Base-by-base conservation (phyloP, 306 rosid genomes). In the Vigna unguiculata region DNA sequence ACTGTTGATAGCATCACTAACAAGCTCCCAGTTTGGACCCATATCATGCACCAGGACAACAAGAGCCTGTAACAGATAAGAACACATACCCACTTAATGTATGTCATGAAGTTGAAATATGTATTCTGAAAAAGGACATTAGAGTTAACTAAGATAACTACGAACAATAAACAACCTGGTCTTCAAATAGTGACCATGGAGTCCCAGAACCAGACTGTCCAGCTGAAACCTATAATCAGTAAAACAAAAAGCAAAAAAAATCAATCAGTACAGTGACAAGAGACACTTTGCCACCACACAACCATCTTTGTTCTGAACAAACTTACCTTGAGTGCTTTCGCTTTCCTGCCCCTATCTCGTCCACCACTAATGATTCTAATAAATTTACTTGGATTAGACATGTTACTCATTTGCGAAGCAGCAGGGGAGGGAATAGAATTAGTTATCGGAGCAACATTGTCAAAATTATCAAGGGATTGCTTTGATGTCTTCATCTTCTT, bases 11-110 rank as follows among this genome's bases (percentile, higher is more conserved):
- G 96, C 97, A 85, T 96, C 99, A 53, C 98, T 91, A 55, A 96
- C 86, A 53, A 96, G 93, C 93, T 96, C 99, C 99, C 99, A 96
- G 72, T 96, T 96, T 24, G 92, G 99, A 75, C 99, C 99, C 99
- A 96, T 90, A 82, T 96, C 99, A 80, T 96, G 99, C 55, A 93
- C 99, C 71, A 93, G 87, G 62, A 96, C 99, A 86, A 96, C 98
- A 83, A 96, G 98, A 74, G 98, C 99, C 88, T 85, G 82, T 87
- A 87, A 78, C 22, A 74, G 34, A 75, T 53, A 15, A 78, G 54
- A 68, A 61, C n/a, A 40, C 25, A 45, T 51, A 67, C 78, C 74
- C 73, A 48, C n/a, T 71, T 76, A 17, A 41, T n/a, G 45, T 69
- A 40, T 12, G 48, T 58, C 40, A 51, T 52, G 21, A 43, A 65